Evolutionary conservation across 108 stramenopile species (phyloP), one percentile per base, ranked within the genome.

Genomic region (Chaetoceros tenuissimus): DNA sequence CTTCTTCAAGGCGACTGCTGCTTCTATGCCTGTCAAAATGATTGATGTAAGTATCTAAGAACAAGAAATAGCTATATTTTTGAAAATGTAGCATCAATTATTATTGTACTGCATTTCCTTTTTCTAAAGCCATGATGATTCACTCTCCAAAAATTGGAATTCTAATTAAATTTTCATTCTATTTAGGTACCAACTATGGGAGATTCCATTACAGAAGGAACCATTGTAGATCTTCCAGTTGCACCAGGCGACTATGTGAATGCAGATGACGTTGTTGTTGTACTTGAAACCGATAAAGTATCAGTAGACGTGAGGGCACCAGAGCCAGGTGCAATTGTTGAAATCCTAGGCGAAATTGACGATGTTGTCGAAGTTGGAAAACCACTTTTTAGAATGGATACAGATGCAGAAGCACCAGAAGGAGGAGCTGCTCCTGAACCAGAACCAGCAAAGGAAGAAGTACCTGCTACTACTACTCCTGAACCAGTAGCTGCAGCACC

Each of bases 221-320:
- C 94, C n/a, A 81, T 99, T 44, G 94, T 96, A 16, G 88, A 96
- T 61, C 84, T 97, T 40, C 87, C 92, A 26, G 82, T 87, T 34
- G 89, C 87, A 3, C 82, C 84, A 7, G 89, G 94, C 18, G 89
- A 85, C 46, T 82, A 75, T 45, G 80, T 94, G 28, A 58, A 80
- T 24, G 66, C 75, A 28, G 85, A 89, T 47, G 85, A 92, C 46
- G 94, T 92, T 23, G 89, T 90, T 2, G 69, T 92, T 13, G 87
- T 92, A 5, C 67, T 99, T 25, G 98, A 99, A 77, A 99, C 98
- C 7, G 98, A 99, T 63, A 99, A 99, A 75, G 97, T 99, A 0
- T 79, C 82, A 8, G 87, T 94, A 19, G 91, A 91, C 50, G 84
- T 95, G 1, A 80, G 96, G 26, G 92, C 96, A 18, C 74, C 85